Evolutionary conservation across 495 filamentous ascomycete species (phyloP).

Genomic region (Tuber microsphaerosporum): DNA sequence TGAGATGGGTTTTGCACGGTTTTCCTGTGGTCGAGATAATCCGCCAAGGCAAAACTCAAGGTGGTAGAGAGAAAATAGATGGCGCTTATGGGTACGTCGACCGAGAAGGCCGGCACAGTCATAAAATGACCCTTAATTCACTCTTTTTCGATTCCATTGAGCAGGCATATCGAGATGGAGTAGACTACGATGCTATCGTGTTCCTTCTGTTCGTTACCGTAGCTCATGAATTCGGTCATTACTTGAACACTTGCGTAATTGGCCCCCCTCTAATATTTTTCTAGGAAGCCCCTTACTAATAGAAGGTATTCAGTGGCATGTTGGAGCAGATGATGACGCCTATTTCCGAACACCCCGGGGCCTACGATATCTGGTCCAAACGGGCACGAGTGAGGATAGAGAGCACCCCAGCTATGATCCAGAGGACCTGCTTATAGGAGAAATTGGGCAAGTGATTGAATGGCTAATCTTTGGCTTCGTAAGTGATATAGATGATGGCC

Average conservation of each 20-base stretch:
- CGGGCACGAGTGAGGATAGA: background rate
- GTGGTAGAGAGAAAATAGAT: background rate
- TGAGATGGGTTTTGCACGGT: slow-evolving; percentile 20
- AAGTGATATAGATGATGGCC: background rate
- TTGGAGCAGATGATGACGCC: background rate
- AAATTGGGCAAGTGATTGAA: slow-evolving; percentile 25
- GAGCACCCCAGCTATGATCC: background rate
- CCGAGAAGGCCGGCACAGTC: background rate
- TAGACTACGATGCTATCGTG: slow-evolving; percentile 15
- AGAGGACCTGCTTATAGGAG: background rate
- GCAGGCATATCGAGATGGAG: slow-evolving; percentile 3
- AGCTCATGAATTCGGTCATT: slow-evolving; percentile 25
- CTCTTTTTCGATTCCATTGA: slow-evolving; percentile 20
- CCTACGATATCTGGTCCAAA: background rate
- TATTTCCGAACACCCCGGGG: background rate
- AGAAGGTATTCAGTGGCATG: background rate
- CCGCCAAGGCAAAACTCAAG: background rate
- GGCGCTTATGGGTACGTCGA: background rate
- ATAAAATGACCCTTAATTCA: slow-evolving; percentile 12
- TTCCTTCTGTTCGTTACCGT: slow-evolving; percentile 8
- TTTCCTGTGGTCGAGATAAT: slow-evolving; percentile 23
- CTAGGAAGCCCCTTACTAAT: background rate
- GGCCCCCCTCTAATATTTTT: background rate
- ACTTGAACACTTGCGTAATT: slow-evolving; percentile 18
- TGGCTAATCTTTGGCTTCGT: slow-evolving; percentile 25